A percentile compares a stretch with the other conserved stretches of the same genome.
phyloP scores from a whole-genome alignment of 805 yeast species.

The Kuraishia ogatae region DNA sequence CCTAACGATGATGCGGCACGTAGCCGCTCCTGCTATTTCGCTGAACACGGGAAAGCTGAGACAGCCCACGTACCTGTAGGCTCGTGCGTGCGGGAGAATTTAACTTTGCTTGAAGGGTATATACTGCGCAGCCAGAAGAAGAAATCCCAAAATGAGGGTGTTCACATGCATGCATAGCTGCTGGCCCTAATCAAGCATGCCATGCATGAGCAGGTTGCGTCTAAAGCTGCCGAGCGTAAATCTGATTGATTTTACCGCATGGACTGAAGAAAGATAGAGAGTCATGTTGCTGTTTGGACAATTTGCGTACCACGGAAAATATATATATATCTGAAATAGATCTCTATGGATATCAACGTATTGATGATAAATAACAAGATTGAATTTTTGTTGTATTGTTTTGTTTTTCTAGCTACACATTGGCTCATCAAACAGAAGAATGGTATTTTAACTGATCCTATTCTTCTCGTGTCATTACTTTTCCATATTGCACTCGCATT shows the following conservation, averaged over 20 bases:
- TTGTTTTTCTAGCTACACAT: background rate
- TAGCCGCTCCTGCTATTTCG: background rate
- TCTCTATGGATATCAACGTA: background rate
- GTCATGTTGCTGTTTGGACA: background rate
- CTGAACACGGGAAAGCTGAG: background rate
- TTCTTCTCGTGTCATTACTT: background rate
- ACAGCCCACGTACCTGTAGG: background rate
- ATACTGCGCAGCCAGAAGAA: background rate
- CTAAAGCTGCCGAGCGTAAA: background rate
- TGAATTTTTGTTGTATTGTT: background rate
- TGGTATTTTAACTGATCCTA: background rate
- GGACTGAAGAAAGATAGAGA: background rate
- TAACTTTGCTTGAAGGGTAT: background rate
- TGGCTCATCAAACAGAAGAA: background rate
- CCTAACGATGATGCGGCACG: too few species aligned
- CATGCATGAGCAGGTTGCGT: background rate
- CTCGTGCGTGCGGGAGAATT: background rate
- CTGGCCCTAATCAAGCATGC: background rate
- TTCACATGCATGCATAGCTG: background rate
- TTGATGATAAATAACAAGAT: background rate
- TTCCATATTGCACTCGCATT: background rate
- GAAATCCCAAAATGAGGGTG: background rate
- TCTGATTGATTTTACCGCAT: background rate
- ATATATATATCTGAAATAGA: background rate
- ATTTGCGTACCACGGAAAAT: background rate